Evolutionary conservation across 1,284 basidiomycete species (phyloP).

Genomic region (Leccinum pachyderme): DNA sequence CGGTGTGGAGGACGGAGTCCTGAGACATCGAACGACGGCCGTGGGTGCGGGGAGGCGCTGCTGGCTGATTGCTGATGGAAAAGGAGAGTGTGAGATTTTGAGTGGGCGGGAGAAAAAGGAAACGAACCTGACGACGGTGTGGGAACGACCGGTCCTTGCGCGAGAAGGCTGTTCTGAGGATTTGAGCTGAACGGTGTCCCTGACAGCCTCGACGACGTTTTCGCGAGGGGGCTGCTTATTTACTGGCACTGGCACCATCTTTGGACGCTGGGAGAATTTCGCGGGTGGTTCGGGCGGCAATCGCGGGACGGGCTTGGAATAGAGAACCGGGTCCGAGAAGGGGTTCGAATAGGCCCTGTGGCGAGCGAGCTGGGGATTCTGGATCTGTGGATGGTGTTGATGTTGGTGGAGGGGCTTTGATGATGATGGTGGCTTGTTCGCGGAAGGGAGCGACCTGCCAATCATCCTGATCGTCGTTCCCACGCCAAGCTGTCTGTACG

Average conservation of each 20-base stretch:
- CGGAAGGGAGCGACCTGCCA: conserved; percentile 5
- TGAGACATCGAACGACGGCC: conserved; percentile 68
- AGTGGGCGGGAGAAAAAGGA: conserved; percentile 1
- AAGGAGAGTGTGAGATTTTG: conserved; percentile 10
- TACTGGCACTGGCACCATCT: conserved; percentile 27
- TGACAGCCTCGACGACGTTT: conserved; percentile 58
- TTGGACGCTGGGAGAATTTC: conserved; percentile 31
- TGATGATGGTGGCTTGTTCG: conserved; percentile 29
- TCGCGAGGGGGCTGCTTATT: conserved; percentile 33
- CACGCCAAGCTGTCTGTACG: conserved; percentile 15
- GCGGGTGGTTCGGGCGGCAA: conserved; percentile 42
- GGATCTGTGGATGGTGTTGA: neutral
- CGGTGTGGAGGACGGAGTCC: conserved; percentile 49
- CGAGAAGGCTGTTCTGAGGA: conserved; percentile 39
- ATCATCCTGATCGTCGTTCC: conserved; percentile 24
- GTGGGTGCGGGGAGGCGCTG: conserved; percentile 35
- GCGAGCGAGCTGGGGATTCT: conserved; percentile 32
- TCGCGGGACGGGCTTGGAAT: conserved; percentile 38
- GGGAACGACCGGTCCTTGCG: conserved; percentile 45
- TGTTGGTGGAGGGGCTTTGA: conserved; percentile 18
- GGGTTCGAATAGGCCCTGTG: conserved; percentile 58
- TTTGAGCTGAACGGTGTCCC: conserved; percentile 57
- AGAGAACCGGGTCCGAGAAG: conserved; percentile 47
- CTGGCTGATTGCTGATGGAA: conserved; percentile 18
- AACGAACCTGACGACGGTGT: conserved; percentile 42